These are phyloP conservation scores for Babesia caballi DNA, from an alignment of 169 alveolate genomes.

Conservation along the genomic window DNA sequence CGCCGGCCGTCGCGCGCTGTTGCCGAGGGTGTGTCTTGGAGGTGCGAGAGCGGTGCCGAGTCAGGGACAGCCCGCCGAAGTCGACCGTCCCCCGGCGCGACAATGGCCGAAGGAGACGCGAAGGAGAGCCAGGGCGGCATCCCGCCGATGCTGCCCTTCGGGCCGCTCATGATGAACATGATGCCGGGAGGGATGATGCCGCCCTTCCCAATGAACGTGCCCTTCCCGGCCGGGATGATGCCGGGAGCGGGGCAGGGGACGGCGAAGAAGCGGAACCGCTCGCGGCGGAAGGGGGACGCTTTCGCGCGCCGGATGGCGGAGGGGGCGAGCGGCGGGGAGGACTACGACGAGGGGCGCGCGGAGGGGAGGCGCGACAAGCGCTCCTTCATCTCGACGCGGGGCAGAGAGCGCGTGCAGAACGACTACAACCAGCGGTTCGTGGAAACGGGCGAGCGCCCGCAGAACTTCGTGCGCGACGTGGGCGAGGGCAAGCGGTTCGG, in stretches of 20 bases:
- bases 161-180: constrained; percentile 32
- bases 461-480: constrained; percentile 86
- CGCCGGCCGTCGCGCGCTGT: not conserved
- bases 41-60: too few species aligned
- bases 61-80: too few species aligned
- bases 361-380: constrained; percentile 4
- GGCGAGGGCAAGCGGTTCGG: constrained; percentile 82
- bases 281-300: constrained; percentile 7
- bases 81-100: too few species aligned
- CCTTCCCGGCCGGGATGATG: constrained; percentile 8
- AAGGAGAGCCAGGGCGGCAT: constrained; percentile 1
- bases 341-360: not conserved
- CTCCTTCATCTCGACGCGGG: constrained; percentile 29
- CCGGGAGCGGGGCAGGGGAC: not conserved
- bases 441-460: constrained; percentile 89
- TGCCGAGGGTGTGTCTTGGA: not conserved
- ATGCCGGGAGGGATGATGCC: constrained; percentile 14
- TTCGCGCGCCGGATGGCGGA: not conserved
- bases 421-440: constrained; percentile 88
- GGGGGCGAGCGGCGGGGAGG: not conserved
- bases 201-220: constrained; percentile 11
- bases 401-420: constrained; percentile 74
- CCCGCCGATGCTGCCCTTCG: constrained; percentile 11
- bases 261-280: not conserved
- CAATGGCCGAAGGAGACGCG: not conserved